Base-by-base conservation (phyloP, 2,329 filamentous ascomycete species). In the Fusarium haematococcum region DNA sequence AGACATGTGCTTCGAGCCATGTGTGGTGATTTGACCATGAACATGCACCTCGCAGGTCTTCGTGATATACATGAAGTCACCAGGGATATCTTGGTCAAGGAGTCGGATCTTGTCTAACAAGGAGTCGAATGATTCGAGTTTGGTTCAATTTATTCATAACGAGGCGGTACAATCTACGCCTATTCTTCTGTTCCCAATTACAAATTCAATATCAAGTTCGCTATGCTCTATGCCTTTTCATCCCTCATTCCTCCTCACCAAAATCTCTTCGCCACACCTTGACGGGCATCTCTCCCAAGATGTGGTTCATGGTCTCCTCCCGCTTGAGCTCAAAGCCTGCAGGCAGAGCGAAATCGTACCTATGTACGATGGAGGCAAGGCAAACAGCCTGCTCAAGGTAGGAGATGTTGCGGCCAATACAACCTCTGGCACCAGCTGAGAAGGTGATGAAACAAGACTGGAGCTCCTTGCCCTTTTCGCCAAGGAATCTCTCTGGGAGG, bases 11-110 rank as follows among this genome's bases (percentile, higher is more conserved):
- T 73, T 2, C 41, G 60, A 18, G 67, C 70, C 0, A 0, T 73
- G 3, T 74, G 71, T 41, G 71, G 67, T n/a, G 70, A 73, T 41
- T 20, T 68, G 20, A 74, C 70, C 2, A 74, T 73, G 70, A 73
- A 73, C 0, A 73, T 74, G 70, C 71, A 73, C 3, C n/a, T 73
- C 27, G 63, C 70, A 9, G 71, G 71, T 1, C 16, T 74, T 13
- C 66, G 70, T 9, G 59, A 74, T 25, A 33, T 73, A 0, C 6
- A 30, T 9, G 70, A 74, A 33, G 59, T 73, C 0, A 71, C 71
- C 0, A 45, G 54, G 23, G 70, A 73, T 35, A 65, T 73, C 8
- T 27, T 58, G 6, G 33, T 58, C 8, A 39, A 25, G 20, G 54
- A 27, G 14, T 39, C 54, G 6, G 33, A 58, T 25, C 33, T 58